A percentile compares a stretch with the other conserved stretches of the same genome.
Evolutionary conservation across 2,329 filamentous ascomycete genomes (phyloP).

Genomic region (Fusarium albidum): DNA sequence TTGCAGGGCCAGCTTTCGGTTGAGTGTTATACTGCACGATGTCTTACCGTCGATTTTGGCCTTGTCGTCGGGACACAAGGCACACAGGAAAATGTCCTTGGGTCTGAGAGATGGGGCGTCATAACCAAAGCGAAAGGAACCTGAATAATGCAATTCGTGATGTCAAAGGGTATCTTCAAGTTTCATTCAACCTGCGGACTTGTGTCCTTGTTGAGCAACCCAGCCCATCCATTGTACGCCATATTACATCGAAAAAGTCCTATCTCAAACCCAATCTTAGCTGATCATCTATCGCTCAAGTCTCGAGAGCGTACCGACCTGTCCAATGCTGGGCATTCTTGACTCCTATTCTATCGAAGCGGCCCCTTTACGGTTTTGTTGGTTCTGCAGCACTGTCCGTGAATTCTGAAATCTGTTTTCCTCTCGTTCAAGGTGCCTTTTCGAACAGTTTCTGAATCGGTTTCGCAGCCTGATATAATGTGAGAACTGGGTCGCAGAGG

Average conservation of each 20-base stretch:
- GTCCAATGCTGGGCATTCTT: not conserved
- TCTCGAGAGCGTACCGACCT: not conserved
- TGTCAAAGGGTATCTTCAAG: conserved; percentile 6
- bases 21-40: too few species aligned
- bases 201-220: not conserved
- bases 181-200: not conserved
- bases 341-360: too few species aligned
- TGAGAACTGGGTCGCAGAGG: conserved; percentile 23
- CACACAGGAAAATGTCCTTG: too few species aligned
- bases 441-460: conserved; percentile 80
- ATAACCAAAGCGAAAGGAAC: not conserved
- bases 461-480: conserved; percentile 73
- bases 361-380: not conserved
- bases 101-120: not conserved
- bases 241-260: not conserved
- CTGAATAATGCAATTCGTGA: not conserved
- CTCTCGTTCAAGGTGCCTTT: conserved; percentile 63
- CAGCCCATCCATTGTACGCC: not conserved
- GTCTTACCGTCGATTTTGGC: too few species aligned
- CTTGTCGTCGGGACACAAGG: too few species aligned
- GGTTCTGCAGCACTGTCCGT: not conserved
- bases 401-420: not conserved
- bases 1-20: too few species aligned
- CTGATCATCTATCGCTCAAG: not conserved
- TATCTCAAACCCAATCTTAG: not conserved